A percentile compares a stretch with the other conserved stretches of the same genome.
These are phyloP conservation scores for Hydnomerulius pinastri DNA, from an alignment of 768 basidiomycete genomes.

Conservation along the genomic window DNA sequence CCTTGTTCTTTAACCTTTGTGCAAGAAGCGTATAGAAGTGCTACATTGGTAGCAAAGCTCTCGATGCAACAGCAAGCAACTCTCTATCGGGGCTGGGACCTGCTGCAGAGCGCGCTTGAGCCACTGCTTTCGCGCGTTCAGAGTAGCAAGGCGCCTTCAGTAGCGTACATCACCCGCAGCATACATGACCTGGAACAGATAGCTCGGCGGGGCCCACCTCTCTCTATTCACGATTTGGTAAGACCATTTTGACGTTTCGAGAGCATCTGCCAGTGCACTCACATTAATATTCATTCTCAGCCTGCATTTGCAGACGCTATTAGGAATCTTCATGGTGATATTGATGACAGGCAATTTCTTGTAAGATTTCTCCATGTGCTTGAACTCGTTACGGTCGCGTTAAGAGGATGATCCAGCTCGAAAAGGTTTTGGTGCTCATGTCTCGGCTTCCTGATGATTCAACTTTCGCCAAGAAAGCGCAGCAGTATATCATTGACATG, in stretches of 20 bases:
- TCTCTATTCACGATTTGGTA: constrained; percentile 31
- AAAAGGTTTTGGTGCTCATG: constrained; percentile 62
- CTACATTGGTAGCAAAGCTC: not conserved
- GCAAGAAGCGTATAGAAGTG: constrained; percentile 6
- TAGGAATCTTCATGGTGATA: constrained; percentile 39
- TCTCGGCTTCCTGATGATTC: constrained; percentile 44
- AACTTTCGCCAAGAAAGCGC: constrained; percentile 36
- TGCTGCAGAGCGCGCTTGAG: constrained; percentile 13
- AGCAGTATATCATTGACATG: constrained; percentile 53
- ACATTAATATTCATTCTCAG: constrained; percentile 29
- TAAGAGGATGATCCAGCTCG: constrained; percentile 48
- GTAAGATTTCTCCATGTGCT: constrained; percentile 35
- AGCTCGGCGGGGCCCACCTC: constrained; percentile 24
- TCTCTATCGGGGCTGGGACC: not conserved
- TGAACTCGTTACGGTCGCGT: not conserved
- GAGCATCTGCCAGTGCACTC: not conserved
- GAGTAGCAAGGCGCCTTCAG: not conserved
- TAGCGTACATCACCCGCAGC: constrained; percentile 10
- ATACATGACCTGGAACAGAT: constrained; percentile 33
- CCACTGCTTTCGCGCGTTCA: constrained; percentile 14
- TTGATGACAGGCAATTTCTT: constrained; percentile 63
- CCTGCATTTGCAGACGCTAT: constrained; percentile 52
- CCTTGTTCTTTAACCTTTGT: not conserved
- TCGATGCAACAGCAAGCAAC: not conserved
- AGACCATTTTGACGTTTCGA: constrained; percentile 4